These are phyloP conservation scores for Amanita rubescens DNA, from an alignment of 768 basidiomycete species.

Conservation along the genomic window DNA sequence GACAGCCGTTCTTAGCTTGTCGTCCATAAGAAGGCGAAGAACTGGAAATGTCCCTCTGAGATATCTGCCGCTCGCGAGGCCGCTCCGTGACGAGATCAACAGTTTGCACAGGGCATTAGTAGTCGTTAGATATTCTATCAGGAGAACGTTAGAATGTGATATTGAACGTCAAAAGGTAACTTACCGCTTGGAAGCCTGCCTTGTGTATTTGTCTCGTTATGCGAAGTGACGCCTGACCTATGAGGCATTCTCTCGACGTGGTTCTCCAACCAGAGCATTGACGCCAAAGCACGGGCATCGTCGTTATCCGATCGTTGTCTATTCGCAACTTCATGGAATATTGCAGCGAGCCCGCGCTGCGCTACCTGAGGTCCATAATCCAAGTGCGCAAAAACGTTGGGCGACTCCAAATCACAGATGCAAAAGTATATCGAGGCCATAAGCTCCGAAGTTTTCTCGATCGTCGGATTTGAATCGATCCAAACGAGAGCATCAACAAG, in stretches of 20 bases:
- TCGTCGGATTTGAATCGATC: background rate
- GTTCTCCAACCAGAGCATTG: background rate
- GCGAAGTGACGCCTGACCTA: no score
- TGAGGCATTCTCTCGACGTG: no score
- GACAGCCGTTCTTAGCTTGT: no score
- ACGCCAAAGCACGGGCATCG: background rate
- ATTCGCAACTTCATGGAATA: background rate
- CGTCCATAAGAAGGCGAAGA: constrained; percentile 12
- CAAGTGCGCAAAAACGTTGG: background rate
- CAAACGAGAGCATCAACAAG: background rate
- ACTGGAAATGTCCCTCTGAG: constrained; percentile 13
- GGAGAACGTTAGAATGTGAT: background rate
- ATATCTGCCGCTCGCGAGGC: background rate
- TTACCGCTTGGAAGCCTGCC: background rate
- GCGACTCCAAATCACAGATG: background rate
- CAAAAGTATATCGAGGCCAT: background rate
- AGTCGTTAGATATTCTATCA: background rate
- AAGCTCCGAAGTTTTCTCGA: background rate
- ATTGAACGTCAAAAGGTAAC: background rate
- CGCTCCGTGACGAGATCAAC: background rate
- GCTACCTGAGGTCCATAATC: background rate
- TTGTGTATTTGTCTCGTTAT: background rate
- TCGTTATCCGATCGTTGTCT: background rate
- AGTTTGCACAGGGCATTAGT: background rate
- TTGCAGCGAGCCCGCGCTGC: background rate